Conservation (phyloP, 805 yeast species). For the Jamesozyma piceae region DNA sequence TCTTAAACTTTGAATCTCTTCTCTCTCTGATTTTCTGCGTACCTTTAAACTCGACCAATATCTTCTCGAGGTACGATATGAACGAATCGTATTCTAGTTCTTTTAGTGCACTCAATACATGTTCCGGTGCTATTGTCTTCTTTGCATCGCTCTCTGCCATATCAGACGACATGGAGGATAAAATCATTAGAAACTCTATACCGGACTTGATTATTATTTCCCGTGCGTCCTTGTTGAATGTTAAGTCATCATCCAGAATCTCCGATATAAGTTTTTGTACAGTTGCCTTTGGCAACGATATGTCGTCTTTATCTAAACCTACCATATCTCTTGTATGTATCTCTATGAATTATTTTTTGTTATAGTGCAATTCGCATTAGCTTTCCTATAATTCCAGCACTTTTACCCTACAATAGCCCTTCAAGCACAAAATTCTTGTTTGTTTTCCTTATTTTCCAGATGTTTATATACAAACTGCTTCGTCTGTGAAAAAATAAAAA, state of each 20-base stretch:
- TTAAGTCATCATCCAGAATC: constrained; percentile 76
- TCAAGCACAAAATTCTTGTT: too few species aligned
- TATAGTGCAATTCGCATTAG: too few species aligned
- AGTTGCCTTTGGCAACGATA: constrained; percentile 53
- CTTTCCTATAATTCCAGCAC: too few species aligned
- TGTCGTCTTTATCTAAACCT: constrained; percentile 15
- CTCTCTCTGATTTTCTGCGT: constrained; percentile 80
- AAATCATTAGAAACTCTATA: constrained; percentile 88
- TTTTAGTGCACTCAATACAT: constrained; percentile 79
- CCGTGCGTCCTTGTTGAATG: constrained; percentile 86
- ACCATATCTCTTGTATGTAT: too few species aligned
- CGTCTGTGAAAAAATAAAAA: too few species aligned
- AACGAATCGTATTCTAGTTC: constrained; percentile 84
- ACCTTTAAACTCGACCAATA: constrained; percentile 80
- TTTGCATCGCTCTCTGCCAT: constrained; percentile 94
- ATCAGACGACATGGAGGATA: constrained; percentile 88
- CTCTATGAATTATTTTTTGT: too few species aligned
- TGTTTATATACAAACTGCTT: too few species aligned
- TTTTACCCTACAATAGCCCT: too few species aligned
- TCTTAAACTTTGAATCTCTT: constrained; percentile 86
- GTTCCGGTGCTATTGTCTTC: constrained; percentile 94
- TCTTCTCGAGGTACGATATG: constrained; percentile 69
- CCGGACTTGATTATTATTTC: constrained; percentile 95
- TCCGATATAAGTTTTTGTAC: constrained; percentile 92
- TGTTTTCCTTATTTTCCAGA: too few species aligned